Evolutionary conservation across 2,329 filamentous ascomycete species (phyloP), one percentile per base, ranked within the genome.

Genomic region (Chrysosporium keratinophilum): DNA sequence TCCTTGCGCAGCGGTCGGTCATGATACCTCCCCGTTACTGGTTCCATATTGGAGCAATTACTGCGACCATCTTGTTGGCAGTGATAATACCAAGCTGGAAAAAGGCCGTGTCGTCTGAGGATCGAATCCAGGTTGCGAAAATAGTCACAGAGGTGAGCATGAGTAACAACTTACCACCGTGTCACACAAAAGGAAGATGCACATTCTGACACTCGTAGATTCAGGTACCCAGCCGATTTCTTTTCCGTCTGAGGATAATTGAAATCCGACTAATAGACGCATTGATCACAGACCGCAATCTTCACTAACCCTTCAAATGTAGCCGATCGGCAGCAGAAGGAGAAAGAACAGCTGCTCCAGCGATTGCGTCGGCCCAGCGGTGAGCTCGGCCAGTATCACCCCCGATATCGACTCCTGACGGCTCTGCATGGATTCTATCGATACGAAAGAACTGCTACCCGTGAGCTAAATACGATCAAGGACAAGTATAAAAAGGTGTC

Each of bases 351-450:
- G 10, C 58, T 65, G 1, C 53, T 62, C 4, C 28, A 55, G 5
- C 56, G 56, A 3, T 51, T 65, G 5, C 37, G 58, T 17, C 54
- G 58, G 12, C 40, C 49, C 7, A 55, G 49, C 1, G 58, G 39
- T 5, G 52, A 57, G 3, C 59, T 55, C 37, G 60, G 56, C 57
- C 55, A 61, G 42, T 56, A 58, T 4, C 63, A 65, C 41, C 59
- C 63, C 17, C 59, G 64, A 17, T 54, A 65, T 37, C 54, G 64
- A n/a, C 52, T 66, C 4, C 56, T 66, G 14, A 59, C 62, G 15
- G 62, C 63, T 0, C 47, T 65, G 15, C 58, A 64, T 55, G 64
- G 57, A 3, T 66, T 60, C 51, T 56, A 51, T n/a, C 49, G 56
- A 33, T 64, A 66, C 53, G 60, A 59, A 42, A 57, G 62, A 14